Evolutionary conservation across 371 early-diverging fungal genomes (phyloP).

Genomic region (Syncephalastrum sp.): DNA sequence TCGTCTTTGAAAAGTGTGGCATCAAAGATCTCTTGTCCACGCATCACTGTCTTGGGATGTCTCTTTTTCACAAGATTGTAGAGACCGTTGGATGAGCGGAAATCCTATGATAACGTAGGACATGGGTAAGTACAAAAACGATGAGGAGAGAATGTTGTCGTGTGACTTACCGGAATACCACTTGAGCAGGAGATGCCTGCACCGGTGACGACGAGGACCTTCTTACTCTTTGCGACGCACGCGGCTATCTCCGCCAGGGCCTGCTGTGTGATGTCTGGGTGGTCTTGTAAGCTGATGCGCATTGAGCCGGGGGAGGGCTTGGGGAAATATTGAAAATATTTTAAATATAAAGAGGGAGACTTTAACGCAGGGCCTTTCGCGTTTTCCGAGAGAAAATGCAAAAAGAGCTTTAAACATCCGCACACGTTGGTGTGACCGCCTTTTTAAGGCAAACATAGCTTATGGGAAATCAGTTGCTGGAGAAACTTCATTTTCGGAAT

Average conservation of each 20-base stretch:
- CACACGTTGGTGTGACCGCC: too few species aligned
- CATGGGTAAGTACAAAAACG: neutral
- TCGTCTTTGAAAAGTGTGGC: conserved; percentile 82
- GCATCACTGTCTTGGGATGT: conserved; percentile 71
- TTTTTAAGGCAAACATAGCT: too few species aligned
- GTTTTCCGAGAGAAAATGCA: too few species aligned
- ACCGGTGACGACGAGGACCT: conserved; percentile 83
- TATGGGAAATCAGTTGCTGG: too few species aligned
- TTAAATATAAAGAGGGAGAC: too few species aligned
- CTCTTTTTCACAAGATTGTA: conserved; percentile 81
- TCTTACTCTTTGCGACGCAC: conserved; percentile 62
- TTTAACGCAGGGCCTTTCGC: too few species aligned
- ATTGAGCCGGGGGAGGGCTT: too few species aligned
- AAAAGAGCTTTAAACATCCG: too few species aligned
- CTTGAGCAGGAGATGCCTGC: conserved; percentile 92
- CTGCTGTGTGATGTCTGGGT: conserved; percentile 36
- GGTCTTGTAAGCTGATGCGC: too few species aligned
- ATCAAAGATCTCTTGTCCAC: conserved; percentile 96
- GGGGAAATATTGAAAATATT: too few species aligned
- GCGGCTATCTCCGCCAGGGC: conserved; percentile 48
- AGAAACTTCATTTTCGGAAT: too few species aligned
- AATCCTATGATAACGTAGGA: conserved; percentile 59
- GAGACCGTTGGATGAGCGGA: conserved; percentile 78
- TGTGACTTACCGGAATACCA: conserved; percentile 81
- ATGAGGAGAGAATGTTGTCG: neutral